These are phyloP conservation scores for Mortierella sp. DNA, from an alignment of 371 early-diverging fungal species.

Conservation along the genomic window DNA sequence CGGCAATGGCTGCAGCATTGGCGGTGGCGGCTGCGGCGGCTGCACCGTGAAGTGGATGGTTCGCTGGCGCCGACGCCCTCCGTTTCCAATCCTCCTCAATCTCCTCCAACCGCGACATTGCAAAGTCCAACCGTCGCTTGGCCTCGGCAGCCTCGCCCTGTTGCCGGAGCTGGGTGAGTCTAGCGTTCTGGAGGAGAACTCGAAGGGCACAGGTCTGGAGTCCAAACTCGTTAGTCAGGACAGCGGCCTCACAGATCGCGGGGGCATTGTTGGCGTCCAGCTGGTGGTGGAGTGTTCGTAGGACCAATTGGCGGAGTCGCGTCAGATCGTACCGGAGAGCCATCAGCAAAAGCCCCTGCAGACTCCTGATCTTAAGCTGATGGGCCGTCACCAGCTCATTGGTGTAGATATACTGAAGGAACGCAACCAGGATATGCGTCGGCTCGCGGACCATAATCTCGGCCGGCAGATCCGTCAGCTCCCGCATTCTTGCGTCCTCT, in stretches of 20 bases:
- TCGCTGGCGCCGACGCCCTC: conserved; percentile 26
- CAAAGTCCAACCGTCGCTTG: conserved; percentile 44
- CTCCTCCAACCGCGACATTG: conserved; percentile 35
- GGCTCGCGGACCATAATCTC: conserved; percentile 65
- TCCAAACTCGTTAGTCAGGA: conserved; percentile 64
- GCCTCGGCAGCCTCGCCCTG: conserved; percentile 47
- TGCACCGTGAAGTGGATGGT: conserved; percentile 10
- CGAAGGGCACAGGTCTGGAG: conserved; percentile 67
- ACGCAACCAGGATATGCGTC: conserved; percentile 68
- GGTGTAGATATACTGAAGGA: conserved; percentile 77
- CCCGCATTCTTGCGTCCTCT: neutral
- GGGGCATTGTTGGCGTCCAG: conserved; percentile 72
- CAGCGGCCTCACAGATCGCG: conserved; percentile 68
- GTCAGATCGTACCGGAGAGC: conserved; percentile 70
- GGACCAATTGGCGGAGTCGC: conserved; percentile 64
- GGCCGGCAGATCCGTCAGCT: conserved; percentile 22
- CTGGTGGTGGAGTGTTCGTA: conserved; percentile 67
- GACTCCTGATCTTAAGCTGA: conserved; percentile 64
- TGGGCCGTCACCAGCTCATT: conserved; percentile 71
- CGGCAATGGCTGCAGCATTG: too few relatives aligned
- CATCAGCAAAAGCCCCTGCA: conserved; percentile 68
- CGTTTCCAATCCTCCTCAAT: conserved; percentile 42
- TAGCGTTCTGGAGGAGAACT: conserved; percentile 45
- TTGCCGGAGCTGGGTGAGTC: conserved; percentile 31
- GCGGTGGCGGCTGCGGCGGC: neutral